Evolutionary conservation across 495 filamentous ascomycete species (phyloP).

Genomic region (Delitschia confertaspora): DNA sequence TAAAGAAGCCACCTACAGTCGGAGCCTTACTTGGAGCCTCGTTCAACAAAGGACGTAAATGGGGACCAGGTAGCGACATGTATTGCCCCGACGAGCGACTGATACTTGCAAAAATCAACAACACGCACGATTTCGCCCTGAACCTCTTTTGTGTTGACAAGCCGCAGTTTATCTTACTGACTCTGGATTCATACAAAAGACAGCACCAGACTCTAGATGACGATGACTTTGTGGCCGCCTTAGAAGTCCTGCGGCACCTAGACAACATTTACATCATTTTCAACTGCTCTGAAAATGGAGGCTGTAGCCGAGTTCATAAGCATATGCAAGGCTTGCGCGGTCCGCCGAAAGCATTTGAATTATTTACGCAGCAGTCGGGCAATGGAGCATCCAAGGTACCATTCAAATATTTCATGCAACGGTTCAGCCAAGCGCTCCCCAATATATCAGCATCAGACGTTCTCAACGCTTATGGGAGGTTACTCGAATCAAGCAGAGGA

Average conservation of each 20-base stretch:
- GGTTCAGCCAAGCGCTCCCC: slow-evolving; percentile 2
- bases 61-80: slow-evolving; percentile 19
- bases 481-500: slow-evolving; percentile 7
- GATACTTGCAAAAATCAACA: slow-evolving; percentile 4
- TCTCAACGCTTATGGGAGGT: not conserved
- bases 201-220: slow-evolving; percentile 12
- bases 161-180: slow-evolving; percentile 15
- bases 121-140: slow-evolving; percentile 6
- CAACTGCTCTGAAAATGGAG: slow-evolving; percentile 11
- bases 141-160: slow-evolving; percentile 11
- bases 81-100: slow-evolving; percentile 8
- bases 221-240: slow-evolving; percentile 10
- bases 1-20: slow-evolving; percentile 8
- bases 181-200: slow-evolving; percentile 8
- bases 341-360: slow-evolving; percentile 2
- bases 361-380: not conserved
- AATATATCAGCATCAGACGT: not conserved
- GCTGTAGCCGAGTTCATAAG: slow-evolving; percentile 12
- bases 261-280: slow-evolving; percentile 9
- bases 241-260: not conserved
- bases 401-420: slow-evolving; percentile 8
- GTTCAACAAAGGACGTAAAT: slow-evolving; percentile 6
- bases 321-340: slow-evolving; percentile 13
- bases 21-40: slow-evolving; percentile 1
- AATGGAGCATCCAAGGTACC: not conserved